phyloP scores from a whole-genome alignment of 202 grass and related monocot species.

The Zizania palustris region DNA sequence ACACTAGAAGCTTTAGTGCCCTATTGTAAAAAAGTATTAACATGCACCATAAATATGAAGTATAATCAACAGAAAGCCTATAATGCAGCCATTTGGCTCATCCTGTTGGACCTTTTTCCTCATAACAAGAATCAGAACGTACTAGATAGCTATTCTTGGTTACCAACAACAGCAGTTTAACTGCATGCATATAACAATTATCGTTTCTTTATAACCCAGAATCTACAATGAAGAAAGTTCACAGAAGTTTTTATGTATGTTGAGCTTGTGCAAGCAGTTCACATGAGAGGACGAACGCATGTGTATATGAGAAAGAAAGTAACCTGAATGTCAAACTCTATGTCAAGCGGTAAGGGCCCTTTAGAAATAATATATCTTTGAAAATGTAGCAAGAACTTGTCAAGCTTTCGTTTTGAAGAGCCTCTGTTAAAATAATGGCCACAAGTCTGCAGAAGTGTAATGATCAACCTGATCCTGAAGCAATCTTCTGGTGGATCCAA shows the following conservation, averaged over 20 bases:
- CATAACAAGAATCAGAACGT: slow-evolving; percentile 17
- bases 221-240: slow-evolving; percentile 18
- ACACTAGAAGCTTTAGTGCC: too few species aligned
- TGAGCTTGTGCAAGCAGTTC: slow-evolving; percentile 2
- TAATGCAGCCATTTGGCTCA: not conserved
- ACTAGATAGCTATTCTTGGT: slow-evolving; percentile 18
- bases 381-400: slow-evolving; percentile 97
- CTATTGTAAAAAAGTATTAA: not conserved
- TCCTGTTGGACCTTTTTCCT: not conserved
- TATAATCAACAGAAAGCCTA: not conserved
- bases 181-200: not conserved
- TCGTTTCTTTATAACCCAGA: not conserved
- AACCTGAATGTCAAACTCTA: slow-evolving; percentile 99
- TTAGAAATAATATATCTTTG: slow-evolving; percentile 98
- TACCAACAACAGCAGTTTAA: slow-evolving; percentile 31
- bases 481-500: slow-evolving; percentile 98
- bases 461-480: slow-evolving; percentile 95
- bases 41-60: not conserved
- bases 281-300: slow-evolving; percentile 12
- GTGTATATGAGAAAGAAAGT: slow-evolving; percentile 42
- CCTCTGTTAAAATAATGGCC: slow-evolving; percentile 93
- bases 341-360: slow-evolving; percentile 89
- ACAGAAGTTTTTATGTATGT: slow-evolving; percentile 14
- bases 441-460: slow-evolving; percentile 90
- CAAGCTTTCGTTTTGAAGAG: slow-evolving; percentile 90